Conservation (phyloP, 257 asterid species). For the Eucommia ulmoides region DNA sequence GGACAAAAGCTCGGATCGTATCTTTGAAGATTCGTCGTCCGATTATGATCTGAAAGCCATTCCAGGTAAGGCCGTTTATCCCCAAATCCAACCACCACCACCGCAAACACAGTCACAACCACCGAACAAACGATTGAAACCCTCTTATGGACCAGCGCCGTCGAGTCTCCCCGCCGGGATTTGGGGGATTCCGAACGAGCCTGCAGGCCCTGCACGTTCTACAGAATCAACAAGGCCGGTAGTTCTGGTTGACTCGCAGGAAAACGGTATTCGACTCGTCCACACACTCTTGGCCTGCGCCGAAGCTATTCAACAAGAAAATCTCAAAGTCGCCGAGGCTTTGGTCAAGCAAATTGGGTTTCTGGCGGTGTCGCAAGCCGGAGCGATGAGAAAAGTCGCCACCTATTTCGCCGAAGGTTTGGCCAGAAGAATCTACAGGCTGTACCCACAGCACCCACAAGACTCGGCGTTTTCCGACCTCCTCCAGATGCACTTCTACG, state of each 20-base stretch:
- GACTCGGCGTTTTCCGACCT: constrained; percentile 52
- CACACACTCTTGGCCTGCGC: constrained; percentile 87
- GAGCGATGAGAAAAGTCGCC: constrained; percentile 87
- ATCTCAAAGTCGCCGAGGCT: constrained; percentile 53
- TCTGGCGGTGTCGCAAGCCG: constrained; percentile 67
- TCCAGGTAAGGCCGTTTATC: constrained; percentile 62
- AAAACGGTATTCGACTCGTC: constrained; percentile 68
- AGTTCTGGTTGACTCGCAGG: constrained; percentile 71
- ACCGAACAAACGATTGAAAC: constrained; percentile 31
- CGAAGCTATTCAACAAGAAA: constrained; percentile 64
- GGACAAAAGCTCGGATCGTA: constrained; percentile 1
- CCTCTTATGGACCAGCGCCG: constrained; percentile 10
- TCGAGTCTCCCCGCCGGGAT: background rate
- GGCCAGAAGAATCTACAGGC: constrained; percentile 51
- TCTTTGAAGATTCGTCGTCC: constrained; percentile 31
- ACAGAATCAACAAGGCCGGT: constrained; percentile 33
- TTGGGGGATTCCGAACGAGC: constrained; percentile 9
- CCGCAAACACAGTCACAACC: constrained; percentile 20
- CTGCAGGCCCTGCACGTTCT: constrained; percentile 12
- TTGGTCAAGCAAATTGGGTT: constrained; percentile 55
- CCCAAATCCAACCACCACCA: constrained; percentile 18
- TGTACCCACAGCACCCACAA: constrained; percentile 31
- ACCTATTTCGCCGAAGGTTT: constrained; percentile 76
- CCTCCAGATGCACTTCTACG: constrained; percentile 80
- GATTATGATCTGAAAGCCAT: constrained; percentile 82